Conservation (phyloP, 495 filamentous ascomycete species). For the Lophium mytilinum region DNA sequence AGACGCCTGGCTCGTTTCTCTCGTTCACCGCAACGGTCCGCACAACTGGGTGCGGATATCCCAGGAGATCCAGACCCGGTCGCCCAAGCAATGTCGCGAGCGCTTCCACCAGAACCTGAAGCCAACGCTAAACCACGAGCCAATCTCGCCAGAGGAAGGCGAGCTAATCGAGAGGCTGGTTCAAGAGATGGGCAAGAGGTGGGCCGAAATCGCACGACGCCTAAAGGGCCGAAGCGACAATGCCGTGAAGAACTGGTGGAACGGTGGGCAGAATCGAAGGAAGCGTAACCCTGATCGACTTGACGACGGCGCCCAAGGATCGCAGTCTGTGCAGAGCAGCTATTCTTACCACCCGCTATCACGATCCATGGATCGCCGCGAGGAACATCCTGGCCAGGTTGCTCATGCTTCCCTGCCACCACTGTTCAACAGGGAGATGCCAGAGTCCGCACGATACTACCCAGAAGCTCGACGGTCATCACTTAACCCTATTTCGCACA, state of each 20-base stretch:
- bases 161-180: constrained; percentile 74
- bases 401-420: constrained; percentile 7
- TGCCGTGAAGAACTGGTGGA: constrained; percentile 99
- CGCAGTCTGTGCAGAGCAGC: constrained; percentile 4
- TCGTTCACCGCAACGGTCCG: constrained; percentile 69
- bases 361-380: constrained; percentile 1
- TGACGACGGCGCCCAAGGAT: constrained; percentile 4
- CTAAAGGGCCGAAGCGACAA: constrained; percentile 92
- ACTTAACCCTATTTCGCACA: constrained; percentile 14
- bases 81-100: constrained; percentile 94
- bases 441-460: constrained; percentile 9
- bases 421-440: constrained; percentile 5
- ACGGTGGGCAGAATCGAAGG: constrained; percentile 79
- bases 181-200: constrained; percentile 73
- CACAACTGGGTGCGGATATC: constrained; percentile 93
- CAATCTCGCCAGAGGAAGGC: constrained; percentile 88
- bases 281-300: constrained; percentile 20
- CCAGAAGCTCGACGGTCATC: constrained; percentile 12
- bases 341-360: constrained; percentile 11
- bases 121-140: constrained; percentile 79
- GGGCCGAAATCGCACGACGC: constrained; percentile 88
- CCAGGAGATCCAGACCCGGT: constrained; percentile 62
- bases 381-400: neutral
- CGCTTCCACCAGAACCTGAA: constrained; percentile 94
- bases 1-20: constrained; percentile 60